Base-by-base conservation (phyloP, 1,139 yeast species). In the Yamadazyma trypodendri region DNA sequence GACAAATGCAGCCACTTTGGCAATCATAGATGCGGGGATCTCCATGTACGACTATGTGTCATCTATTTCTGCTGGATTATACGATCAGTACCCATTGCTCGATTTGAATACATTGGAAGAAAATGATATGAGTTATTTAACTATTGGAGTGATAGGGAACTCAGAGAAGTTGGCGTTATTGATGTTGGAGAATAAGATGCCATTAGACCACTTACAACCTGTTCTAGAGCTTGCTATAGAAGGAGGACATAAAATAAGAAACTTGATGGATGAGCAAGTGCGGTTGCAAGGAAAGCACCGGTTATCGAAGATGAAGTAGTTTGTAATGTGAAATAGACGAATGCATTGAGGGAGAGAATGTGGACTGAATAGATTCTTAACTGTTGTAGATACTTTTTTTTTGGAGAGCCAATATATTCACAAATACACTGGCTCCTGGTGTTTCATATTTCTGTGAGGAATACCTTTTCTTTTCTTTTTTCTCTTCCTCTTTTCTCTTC, bases 21-120 rank as follows among this genome's bases (percentile, higher is more conserved):
- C 96, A 0, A 68, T 92, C 35, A 80, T 92, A 32, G 97, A 94
- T 62, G 97, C 97, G 1, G 98, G 98, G 32, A 82, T 92, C 31
- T 86, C 97, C 13, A 84, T 92, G 87, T 84, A 84, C 54, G 97
- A 92, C 57, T 90, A 87, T 55, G 84, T 92, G 11, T 77, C 89
- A 36, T 81, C 95, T 3, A 75, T 88, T 24, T 75, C 84, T 24
- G 86, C 90, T 6, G 97, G 97, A 0, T 63, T 87, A 28, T 83
- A 80, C 54, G 92, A 84, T 49, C 78, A 77, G 42, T 75, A 79
- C 11, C 89, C 96, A 11, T 65, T 92, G 43, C 66, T 92, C 40
- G 98, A 92, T 58, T 75, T 92, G 40, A 88, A 86, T 56, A 71
- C 81, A 9, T 60, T 86, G 44, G 98, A 94, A 58, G 97, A 89